Base-by-base conservation (phyloP, 148 eudicot genomes). In the Silene conica region DNA sequence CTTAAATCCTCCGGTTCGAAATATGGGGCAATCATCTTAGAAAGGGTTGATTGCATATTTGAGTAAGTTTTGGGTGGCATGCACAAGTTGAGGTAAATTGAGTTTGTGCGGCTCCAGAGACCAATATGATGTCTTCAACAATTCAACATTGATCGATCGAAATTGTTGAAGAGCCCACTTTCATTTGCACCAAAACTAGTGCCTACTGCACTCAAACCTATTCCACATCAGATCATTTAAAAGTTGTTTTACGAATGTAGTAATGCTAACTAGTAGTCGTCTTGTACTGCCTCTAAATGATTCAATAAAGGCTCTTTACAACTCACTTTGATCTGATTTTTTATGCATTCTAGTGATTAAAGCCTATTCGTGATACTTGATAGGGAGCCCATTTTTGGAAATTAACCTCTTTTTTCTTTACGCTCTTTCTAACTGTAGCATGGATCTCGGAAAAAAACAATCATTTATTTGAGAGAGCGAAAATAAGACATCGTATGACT, bases 161-260 rank as follows among this genome's bases (percentile, higher is more conserved):
- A 46, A 73, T 15, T 46, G 69, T 23, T 73, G 23, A 22, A 61
- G 67, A 73, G 68, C 76, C 76, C 76, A 73, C 76, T 2, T 12
- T 20, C 2, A 31, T 31, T 31, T 52, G 10, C 73, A 50, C 13
- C 38, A 23, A 69, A 50, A 25, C 21, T 48, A 48, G 73, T 69
- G 73, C 20, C 21, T 6, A 22, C 41, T 69, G 73, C 73, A 21
- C 60, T 69, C 28, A 15, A 65, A 31, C 48, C 14, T 62, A 59
- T 63, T 41, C 16, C 13, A 12, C 21, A 64, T 62, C 34, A 11
- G 16, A 62, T 62, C 34, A 21, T 8, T 19, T 59, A n/a, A 21
- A 62, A 50, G 55, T 50, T 13, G 15, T 13, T 50, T 50, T 15
- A 13, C 12, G 55, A 13, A 13, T 50, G 65, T 62, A 38, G 18